Percentiles rank a stretch among this genome's conserved stretches.
Evolutionary conservation across 805 yeast genomes (phyloP).

Genomic region (Sungouiella thailandica): DNA sequence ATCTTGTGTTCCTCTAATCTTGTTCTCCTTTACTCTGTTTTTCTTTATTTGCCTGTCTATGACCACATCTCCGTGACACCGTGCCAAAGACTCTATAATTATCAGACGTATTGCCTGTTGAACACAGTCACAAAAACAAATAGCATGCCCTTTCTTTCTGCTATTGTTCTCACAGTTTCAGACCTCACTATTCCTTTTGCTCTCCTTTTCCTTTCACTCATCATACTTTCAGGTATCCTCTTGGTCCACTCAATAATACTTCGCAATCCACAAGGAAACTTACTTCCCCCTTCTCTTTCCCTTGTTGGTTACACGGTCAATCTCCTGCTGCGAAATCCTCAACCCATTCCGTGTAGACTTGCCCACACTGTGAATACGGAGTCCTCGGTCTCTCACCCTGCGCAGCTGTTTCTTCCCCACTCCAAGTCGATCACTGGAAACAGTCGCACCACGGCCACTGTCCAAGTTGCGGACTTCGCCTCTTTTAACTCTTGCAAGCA

Average conservation of each 20-base stretch:
- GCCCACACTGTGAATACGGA: conserved; percentile 73
- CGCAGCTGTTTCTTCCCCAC: conserved; percentile 34
- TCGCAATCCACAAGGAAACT: background rate
- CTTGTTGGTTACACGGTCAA: conserved; percentile 38
- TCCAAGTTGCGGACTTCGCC: conserved; percentile 59
- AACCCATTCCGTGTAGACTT: conserved; percentile 75
- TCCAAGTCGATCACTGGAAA: conserved; percentile 49
- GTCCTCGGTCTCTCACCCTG: conserved; percentile 65
- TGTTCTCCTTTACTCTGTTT: too few relatives aligned
- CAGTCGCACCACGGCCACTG: conserved; percentile 50
- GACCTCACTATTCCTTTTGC: conserved; percentile 5
- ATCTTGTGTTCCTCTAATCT: too few relatives aligned
- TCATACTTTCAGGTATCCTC: too few relatives aligned
- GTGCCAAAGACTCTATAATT: too few relatives aligned
- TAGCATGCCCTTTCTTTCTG: too few relatives aligned
- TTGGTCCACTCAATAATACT: too few relatives aligned
- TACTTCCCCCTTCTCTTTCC: conserved; percentile 6
- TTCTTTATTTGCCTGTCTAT: too few relatives aligned
- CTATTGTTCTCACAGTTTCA: too few relatives aligned
- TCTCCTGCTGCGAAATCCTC: conserved; percentile 61
- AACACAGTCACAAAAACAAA: too few relatives aligned
- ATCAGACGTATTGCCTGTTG: too few relatives aligned
- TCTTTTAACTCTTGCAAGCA: conserved; percentile 66
- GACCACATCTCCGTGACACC: too few relatives aligned
- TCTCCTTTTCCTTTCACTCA: too few relatives aligned